Evolutionary conservation across 169 alveolate genomes (phyloP).

Genomic region (Cryptosporidium felis): DNA sequence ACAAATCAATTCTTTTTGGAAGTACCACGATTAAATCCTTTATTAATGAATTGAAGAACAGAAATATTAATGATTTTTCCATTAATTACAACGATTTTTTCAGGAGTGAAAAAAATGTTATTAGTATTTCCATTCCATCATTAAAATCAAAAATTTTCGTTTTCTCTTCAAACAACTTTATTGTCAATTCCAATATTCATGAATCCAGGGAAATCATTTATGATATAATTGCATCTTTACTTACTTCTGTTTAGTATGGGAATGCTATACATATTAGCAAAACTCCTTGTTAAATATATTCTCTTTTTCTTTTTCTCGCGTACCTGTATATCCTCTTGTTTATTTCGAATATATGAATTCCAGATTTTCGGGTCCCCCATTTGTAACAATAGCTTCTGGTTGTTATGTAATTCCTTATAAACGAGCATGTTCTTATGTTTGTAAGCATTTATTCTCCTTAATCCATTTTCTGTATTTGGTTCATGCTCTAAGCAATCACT

Average conservation of each 20-base stretch:
- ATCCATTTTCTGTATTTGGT: neutral
- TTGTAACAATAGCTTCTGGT: conserved; percentile 40
- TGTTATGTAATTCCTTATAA: conserved; percentile 38
- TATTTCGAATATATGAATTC: conserved; percentile 30
- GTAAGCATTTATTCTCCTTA: conserved; percentile 21
- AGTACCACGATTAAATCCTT: conserved; percentile 17
- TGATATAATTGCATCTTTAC: conserved; percentile 31
- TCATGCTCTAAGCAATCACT: neutral
- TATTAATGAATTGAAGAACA: neutral
- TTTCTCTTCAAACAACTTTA: conserved; percentile 14
- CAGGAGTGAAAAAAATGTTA: conserved; percentile 12
- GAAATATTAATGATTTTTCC: conserved; percentile 2
- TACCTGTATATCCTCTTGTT: neutral
- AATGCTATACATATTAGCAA: conserved; percentile 11
- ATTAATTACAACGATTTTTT: conserved; percentile 14
- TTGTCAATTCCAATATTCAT: neutral
- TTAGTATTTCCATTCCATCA: conserved; percentile 15
- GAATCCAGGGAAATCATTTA: conserved; percentile 25
- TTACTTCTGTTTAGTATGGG: conserved; percentile 23
- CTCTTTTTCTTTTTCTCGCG: neutral
- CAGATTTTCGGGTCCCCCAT: conserved; percentile 59
- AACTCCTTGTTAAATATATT: conserved; percentile 25
- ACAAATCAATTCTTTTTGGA: conserved; percentile 20
- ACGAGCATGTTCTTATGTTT: conserved; percentile 3
- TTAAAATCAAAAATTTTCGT: conserved; percentile 18